A percentile compares a stretch with the other conserved stretches of the same genome.
phyloP scores from a whole-genome alignment of 306 rosid genomes.

The Canavalia ensiformis region DNA sequence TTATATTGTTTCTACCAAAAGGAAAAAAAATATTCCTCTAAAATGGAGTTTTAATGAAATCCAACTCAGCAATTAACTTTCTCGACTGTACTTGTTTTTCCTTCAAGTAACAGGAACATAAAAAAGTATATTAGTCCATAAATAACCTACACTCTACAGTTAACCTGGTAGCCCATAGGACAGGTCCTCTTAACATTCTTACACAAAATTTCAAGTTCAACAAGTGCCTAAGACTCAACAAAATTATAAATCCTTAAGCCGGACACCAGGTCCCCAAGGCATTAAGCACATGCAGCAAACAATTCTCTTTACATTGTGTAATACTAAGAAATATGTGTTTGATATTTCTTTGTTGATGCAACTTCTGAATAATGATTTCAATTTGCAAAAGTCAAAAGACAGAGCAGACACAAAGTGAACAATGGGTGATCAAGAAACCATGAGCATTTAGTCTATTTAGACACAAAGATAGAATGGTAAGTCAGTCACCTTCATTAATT shows the following conservation, averaged over 20 bases:
- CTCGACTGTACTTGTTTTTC: not conserved
- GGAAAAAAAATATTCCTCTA: not conserved
- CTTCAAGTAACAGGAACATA: not conserved
- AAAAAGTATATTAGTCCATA: slow-evolving; percentile 34
- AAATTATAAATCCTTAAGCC: slow-evolving; percentile 9
- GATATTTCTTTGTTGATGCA: slow-evolving; percentile 5
- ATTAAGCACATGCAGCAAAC: slow-evolving; percentile 6
- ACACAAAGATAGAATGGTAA: slow-evolving; percentile 41
- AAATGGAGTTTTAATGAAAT: slow-evolving; percentile 22
- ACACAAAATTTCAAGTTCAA: not conserved
- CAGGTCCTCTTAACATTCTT: not conserved
- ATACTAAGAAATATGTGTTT: slow-evolving; percentile 11
- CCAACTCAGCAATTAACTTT: slow-evolving; percentile 27
- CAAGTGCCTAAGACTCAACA: slow-evolving; percentile 21
- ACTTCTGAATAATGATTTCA: not conserved
- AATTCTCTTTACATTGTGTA: slow-evolving; percentile 13
- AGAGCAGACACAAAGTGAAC: slow-evolving; percentile 27
- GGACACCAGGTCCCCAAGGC: not conserved
- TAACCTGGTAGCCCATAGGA: slow-evolving; percentile 13
- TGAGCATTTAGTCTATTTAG: slow-evolving; percentile 33
- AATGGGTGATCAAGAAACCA: slow-evolving; percentile 21
- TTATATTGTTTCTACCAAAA: slow-evolving; percentile 15
- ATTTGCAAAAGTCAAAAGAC: slow-evolving; percentile 22
- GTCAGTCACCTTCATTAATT: slow-evolving; percentile 87
- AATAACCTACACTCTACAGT: not conserved